Evolutionary conservation across 768 basidiomycete genomes (phyloP).

Genomic region (Termitomyces sp.): DNA sequence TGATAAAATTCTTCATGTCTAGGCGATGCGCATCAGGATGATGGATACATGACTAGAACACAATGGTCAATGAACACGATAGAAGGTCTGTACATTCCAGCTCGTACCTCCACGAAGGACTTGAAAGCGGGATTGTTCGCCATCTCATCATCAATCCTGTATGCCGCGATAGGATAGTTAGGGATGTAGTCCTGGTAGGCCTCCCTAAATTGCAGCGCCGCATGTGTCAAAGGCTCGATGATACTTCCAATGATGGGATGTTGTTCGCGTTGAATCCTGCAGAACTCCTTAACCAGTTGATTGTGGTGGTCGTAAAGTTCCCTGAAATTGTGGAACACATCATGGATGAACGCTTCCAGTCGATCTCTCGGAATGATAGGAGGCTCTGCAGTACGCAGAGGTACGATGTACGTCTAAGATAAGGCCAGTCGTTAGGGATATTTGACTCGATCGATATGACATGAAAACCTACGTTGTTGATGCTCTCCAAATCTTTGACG

Average conservation of each 20-base stretch:
- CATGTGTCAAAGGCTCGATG: slow-evolving; percentile 83
- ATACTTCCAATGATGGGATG: slow-evolving; percentile 77
- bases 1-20: slow-evolving; percentile 94
- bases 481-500: slow-evolving; percentile 87
- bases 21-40: slow-evolving; percentile 78
- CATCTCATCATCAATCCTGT: slow-evolving; percentile 86
- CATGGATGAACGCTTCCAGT: slow-evolving; percentile 74
- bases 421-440: not conserved
- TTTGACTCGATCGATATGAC: not conserved
- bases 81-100: no score
- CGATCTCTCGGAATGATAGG: slow-evolving; percentile 74
- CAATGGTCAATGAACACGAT: slow-evolving; percentile 21
- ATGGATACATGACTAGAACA: slow-evolving; percentile 44
- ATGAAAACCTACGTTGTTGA: slow-evolving; percentile 60
- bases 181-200: slow-evolving; percentile 92
- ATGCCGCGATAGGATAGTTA: slow-evolving; percentile 89
- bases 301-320: slow-evolving; percentile 76
- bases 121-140: slow-evolving; percentile 79
- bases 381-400: slow-evolving; percentile 69
- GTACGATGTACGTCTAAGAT: slow-evolving; percentile 75
- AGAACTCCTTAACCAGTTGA: slow-evolving; percentile 74
- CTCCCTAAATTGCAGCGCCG: slow-evolving; percentile 88
- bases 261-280: slow-evolving; percentile 86
- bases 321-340: slow-evolving; percentile 87
- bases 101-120: slow-evolving; percentile 73